Percentiles rank a stretch among this genome's conserved stretches.
phyloP scores from a whole-genome alignment of 2,329 filamentous ascomycete genomes.

The Sporothrix inflata region DNA sequence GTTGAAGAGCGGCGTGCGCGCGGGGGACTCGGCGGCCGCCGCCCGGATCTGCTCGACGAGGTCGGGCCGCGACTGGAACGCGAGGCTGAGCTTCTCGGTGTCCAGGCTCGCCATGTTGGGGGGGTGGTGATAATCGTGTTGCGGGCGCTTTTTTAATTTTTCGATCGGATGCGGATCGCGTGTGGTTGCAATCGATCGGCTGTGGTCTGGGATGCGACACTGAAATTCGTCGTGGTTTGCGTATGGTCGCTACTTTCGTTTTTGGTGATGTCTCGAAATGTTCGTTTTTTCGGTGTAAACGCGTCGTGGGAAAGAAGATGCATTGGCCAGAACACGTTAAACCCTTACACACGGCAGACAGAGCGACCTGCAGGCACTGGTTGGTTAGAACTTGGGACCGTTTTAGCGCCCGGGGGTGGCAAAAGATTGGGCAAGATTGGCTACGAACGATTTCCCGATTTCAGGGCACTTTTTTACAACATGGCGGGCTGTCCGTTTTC shows the following conservation, averaged over 20 bases:
- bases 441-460: not conserved
- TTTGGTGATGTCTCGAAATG: not conserved
- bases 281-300: conserved; percentile 9
- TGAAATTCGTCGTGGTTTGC: not conserved
- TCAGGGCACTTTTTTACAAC: not conserved
- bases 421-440: conserved; percentile 1
- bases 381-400: not conserved
- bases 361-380: not conserved
- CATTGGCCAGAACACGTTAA: conserved; percentile 4
- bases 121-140: not conserved
- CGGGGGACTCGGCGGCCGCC: conserved; percentile 59
- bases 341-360: not conserved
- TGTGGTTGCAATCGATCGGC: not conserved
- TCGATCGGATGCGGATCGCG: too few relatives aligned
- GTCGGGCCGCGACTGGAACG: conserved; percentile 61
- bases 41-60: conserved; percentile 57
- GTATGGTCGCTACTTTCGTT: not conserved
- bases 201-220: not conserved
- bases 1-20: conserved; percentile 58
- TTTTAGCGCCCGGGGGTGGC: conserved; percentile 17
- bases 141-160: not conserved
- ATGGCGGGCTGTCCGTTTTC: not conserved
- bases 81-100: conserved; percentile 51
- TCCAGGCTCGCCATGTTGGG: conserved; percentile 48
- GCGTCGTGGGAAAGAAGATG: conserved; percentile 10